A percentile compares a stretch with the other conserved stretches of the same genome.
Conservation (phyloP, 169 alveolate genomes). For the Eimeria falciformis region DNA sequence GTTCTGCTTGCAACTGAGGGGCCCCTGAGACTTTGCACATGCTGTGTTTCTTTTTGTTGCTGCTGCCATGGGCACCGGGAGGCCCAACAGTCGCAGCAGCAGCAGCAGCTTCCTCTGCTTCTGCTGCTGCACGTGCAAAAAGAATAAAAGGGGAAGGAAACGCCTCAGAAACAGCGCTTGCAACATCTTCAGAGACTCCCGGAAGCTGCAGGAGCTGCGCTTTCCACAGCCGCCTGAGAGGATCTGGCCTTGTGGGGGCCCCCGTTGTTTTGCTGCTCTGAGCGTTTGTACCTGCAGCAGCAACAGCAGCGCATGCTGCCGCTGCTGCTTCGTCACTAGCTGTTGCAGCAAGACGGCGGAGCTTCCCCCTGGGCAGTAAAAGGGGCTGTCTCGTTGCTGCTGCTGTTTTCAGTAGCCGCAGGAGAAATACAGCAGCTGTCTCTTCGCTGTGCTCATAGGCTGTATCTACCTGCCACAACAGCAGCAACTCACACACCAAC, state of each 20-base stretch:
- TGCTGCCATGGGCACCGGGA: no score
- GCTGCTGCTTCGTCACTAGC: not conserved
- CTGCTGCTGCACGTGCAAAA: conserved; percentile 31
- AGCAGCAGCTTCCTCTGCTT: no score
- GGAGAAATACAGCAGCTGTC: not conserved
- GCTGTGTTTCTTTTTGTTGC: no score
- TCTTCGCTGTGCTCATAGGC: not conserved
- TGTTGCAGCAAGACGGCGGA: not conserved
- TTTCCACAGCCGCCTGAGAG: conserved; percentile 4
- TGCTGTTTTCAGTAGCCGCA: not conserved
- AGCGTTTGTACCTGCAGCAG: not conserved
- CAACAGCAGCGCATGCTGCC: not conserved
- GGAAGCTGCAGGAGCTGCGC: conserved; percentile 48
- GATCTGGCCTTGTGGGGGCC: not conserved
- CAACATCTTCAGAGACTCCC: conserved; percentile 15
- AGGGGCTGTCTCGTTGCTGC: not conserved
- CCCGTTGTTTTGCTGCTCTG: not conserved
- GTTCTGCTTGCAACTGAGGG: not conserved
- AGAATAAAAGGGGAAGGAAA: not conserved
- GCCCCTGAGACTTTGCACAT: not conserved
- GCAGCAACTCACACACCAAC: conserved; percentile 6
- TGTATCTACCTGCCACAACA: not conserved
- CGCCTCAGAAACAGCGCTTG: conserved; percentile 26
- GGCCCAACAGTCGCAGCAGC: no score
- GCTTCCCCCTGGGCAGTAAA: not conserved